Evolutionary conservation across 441 rosid genomes (phyloP).

Genomic region (Arabidopsis hybrid): DNA sequence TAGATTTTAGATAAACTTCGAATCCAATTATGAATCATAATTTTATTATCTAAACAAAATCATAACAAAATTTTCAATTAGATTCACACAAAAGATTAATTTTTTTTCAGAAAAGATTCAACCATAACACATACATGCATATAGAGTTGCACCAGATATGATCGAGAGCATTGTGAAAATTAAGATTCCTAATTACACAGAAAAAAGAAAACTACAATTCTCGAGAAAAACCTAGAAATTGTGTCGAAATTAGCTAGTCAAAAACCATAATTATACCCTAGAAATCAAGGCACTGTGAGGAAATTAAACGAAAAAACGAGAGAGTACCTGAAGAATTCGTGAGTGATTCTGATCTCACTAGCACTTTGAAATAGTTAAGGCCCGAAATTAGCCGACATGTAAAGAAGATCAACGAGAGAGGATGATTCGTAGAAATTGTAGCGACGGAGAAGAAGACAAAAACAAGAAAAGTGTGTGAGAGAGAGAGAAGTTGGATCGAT

Average conservation of each 20-base stretch:
- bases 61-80: neutral
- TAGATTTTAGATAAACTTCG: neutral
- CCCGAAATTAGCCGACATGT: slow-evolving; percentile 11
- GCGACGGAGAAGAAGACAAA: slow-evolving; percentile 35
- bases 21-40: slow-evolving; percentile 1
- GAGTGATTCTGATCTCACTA: slow-evolving; percentile 12
- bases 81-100: neutral
- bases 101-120: slow-evolving; percentile 5
- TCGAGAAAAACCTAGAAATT: slow-evolving; percentile 14
- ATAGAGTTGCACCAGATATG: slow-evolving; percentile 30
- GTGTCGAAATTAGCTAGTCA: neutral
- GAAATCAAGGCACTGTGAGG: slow-evolving; percentile 9
- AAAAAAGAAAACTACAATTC: neutral
- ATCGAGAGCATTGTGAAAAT: neutral
- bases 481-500: slow-evolving; percentile 8
- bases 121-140: slow-evolving; percentile 19
- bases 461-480: neutral
- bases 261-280: neutral
- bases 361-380: neutral
- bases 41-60: neutral
- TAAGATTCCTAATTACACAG: neutral
- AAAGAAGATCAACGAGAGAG: slow-evolving; percentile 3
- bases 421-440: neutral
- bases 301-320: neutral
- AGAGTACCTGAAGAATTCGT: slow-evolving; percentile 3